Percentiles rank a stretch among this genome's conserved stretches.
These are phyloP conservation scores for Cladophialophora psammophila DNA, from an alignment of 2,329 filamentous ascomycete species.

Conservation along the genomic window DNA sequence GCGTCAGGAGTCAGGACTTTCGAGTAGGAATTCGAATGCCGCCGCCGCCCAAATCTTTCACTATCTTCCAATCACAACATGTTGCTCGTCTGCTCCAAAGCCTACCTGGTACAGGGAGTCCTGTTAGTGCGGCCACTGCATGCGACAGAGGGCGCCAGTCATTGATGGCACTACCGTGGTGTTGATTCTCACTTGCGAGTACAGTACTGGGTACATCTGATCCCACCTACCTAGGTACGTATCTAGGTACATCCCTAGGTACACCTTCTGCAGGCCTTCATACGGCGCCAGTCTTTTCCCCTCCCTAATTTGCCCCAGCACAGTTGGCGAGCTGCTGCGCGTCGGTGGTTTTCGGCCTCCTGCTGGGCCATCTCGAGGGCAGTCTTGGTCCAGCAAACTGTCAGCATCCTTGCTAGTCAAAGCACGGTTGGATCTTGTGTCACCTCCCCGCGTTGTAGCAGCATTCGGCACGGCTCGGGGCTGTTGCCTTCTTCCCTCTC, in stretches of 20 bases:
- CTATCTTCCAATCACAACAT: background rate
- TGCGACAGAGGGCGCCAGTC: background rate
- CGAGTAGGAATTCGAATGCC: background rate
- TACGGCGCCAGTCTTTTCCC: background rate
- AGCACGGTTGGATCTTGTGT: background rate
- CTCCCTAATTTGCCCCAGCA: background rate
- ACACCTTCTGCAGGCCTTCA: background rate
- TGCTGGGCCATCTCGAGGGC: background rate
- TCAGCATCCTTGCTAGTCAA: background rate
- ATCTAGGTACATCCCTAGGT: background rate
- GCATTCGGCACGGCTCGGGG: slow-evolving; percentile 31
- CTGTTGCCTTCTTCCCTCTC: slow-evolving; percentile 27
- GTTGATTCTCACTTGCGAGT: slow-evolving; percentile 1
- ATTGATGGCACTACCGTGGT: background rate
- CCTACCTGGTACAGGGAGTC: background rate
- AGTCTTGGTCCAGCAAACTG: background rate
- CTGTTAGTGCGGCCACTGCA: background rate
- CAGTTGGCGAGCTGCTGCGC: background rate
- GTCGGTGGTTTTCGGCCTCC: background rate
- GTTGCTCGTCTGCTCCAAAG: background rate
- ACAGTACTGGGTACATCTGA: too few species aligned
- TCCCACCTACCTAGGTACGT: slow-evolving; percentile 2
- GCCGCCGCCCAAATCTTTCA: background rate
- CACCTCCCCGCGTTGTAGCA: background rate
- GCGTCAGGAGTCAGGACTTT: too few species aligned